A percentile compares a stretch with the other conserved stretches of the same genome.
Conservation (phyloP, 495 filamentous ascomycete species). For the Penicillium tannophilum region DNA sequence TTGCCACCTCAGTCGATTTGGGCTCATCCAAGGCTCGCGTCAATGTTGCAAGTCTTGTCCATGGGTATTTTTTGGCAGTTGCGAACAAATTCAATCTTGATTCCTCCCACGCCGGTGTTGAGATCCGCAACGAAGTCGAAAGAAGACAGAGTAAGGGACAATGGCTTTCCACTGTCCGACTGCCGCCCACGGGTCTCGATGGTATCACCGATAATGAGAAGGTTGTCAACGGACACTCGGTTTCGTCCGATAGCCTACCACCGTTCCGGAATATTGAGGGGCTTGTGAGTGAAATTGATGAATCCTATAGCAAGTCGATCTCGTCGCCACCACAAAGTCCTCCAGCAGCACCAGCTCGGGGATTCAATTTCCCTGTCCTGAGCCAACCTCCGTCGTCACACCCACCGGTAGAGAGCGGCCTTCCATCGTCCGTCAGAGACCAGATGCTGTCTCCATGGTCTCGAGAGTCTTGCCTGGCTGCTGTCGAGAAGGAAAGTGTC, state of each 20-base stretch:
- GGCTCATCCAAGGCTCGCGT: constrained; percentile 62
- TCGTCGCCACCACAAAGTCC: constrained; percentile 68
- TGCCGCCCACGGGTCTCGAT: constrained; percentile 56
- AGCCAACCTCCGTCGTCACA: constrained; percentile 32
- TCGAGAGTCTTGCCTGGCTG: constrained; percentile 67
- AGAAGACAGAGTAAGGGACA: constrained; percentile 68
- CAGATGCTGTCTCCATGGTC: constrained; percentile 78
- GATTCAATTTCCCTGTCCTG: constrained; percentile 61
- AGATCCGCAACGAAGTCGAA: constrained; percentile 73
- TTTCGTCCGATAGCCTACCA: constrained; percentile 24
- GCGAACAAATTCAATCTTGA: constrained; percentile 79
- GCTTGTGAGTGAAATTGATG: constrained; percentile 72
- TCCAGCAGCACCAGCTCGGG: constrained; percentile 68
- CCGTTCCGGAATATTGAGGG: constrained; percentile 49
- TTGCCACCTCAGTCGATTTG: constrained; percentile 59
- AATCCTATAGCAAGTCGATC: constrained; percentile 61
- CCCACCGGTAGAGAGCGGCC: constrained; percentile 40
- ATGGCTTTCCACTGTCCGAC: constrained; percentile 69
- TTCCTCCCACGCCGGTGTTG: constrained; percentile 61
- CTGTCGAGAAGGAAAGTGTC: constrained; percentile 66
- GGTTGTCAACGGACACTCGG: constrained; percentile 9
- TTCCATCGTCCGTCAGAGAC: constrained; percentile 55
- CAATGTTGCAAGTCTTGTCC: constrained; percentile 77
- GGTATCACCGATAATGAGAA: constrained; percentile 38
- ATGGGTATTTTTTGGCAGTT: constrained; percentile 83